These are phyloP conservation scores for Fusarium haematococcum DNA, from an alignment of 2,329 filamentous ascomycete species.

Conservation along the genomic window DNA sequence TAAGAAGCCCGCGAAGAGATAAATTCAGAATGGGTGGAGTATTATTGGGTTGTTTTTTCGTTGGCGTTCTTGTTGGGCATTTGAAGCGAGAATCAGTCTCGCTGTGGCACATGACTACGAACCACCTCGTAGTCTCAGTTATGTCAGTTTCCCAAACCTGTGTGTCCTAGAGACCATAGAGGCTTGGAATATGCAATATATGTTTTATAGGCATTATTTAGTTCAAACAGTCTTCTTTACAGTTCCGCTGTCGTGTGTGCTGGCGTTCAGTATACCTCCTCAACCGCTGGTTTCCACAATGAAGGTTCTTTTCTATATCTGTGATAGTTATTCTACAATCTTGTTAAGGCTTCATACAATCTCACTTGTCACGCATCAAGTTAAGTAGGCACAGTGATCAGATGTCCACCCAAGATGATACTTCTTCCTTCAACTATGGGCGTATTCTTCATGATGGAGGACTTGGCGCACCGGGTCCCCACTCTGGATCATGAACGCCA, in stretches of 20 bases:
- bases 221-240: background rate
- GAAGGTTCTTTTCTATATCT: no score
- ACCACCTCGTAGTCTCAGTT: background rate
- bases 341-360: no score
- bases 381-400: no score
- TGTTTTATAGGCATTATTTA: background rate
- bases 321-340: no score
- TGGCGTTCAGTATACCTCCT: background rate
- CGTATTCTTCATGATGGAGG: background rate
- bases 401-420: background rate
- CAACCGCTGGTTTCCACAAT: no score
- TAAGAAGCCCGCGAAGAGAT: slow-evolving; percentile 27
- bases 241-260: background rate
- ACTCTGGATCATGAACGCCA: background rate
- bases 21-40: background rate
- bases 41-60: background rate
- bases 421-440: background rate
- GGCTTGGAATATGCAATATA: background rate
- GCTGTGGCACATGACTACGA: background rate
- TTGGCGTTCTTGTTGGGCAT: slow-evolving; percentile 18
- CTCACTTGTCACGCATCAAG: no score
- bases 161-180: background rate
- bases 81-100: slow-evolving; percentile 23
- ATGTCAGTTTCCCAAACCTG: background rate
- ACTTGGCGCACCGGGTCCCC: background rate